Evolutionary conservation across 257 asterid species (phyloP), one percentile per base, ranked within the genome.

Genomic region (Linaria vulgaris): DNA sequence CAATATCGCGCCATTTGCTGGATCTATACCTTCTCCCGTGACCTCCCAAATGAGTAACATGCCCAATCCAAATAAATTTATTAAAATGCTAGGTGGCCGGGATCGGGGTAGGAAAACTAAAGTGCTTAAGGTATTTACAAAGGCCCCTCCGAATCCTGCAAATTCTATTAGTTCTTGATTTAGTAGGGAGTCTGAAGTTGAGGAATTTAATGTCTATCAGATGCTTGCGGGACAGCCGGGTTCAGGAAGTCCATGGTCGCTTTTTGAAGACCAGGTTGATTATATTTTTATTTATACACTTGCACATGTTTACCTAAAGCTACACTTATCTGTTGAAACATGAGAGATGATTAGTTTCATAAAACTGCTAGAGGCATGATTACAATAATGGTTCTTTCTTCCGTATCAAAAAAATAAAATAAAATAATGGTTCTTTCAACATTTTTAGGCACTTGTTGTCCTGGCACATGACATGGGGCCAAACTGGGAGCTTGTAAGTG

Each of bases 401-500:
- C n/a, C n/a, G n/a, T n/a, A n/a, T n/a, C n/a, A n/a, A n/a, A n/a
- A n/a, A n/a, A n/a, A n/a, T n/a, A n/a, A n/a, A n/a, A n/a, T n/a
- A 47, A 15, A 57, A 21, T 69, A 43, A 64, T 20, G 13, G 11
- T 55, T 59, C 57, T 15, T 59, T 11, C 30, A 58, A 43, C 43
- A 30, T 23, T 82, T 67, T 54, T 78, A 94, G 97, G 97, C 97
- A 22, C 96, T 94, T 56, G 91, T 88, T 72, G 99, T 94, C 76
- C 82, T 94, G 72, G 99, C 82, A 66, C 99, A 94, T 79, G 99
- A 94, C 76, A 80, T 90, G 67, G 99, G 99, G 65, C 95, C 95
- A 56, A 94, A 94, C 71, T 94, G 99, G 99, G 97, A 90, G 88
- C 96, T 94, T 44, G 88, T 94, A 25, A 84, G 96, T 78, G 99